Evolutionary conservation across 192 early-diverging fungal species (phyloP), one percentile per base, ranked within the genome.

Genomic region (Neocallimastix lanati): DNA sequence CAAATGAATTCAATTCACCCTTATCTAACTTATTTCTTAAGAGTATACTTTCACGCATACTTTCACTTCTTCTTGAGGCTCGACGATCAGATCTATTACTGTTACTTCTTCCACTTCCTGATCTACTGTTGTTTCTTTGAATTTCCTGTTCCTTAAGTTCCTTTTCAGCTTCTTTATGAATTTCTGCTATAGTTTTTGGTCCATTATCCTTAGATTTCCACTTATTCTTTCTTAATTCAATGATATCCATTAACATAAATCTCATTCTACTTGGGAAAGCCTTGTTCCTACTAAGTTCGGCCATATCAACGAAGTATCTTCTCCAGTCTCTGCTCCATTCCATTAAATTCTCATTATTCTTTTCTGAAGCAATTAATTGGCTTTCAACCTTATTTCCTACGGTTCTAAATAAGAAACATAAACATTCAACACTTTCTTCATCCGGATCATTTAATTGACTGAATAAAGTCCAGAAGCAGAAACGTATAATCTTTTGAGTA

Each of bases 351-450:
- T 67, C 9, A n/a, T 67, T 67, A 67, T n/a, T 25, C 25, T 67
- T 67, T 67, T 67, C 50, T 4, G 18, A 25, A 11, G 84, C 83
- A 81, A 98, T 93, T 89, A 99, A 91, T 79, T 90, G 86, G 28
- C 76, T 80, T 67, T 67, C 50, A n/a, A 67, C 50, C 78, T 90
- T 90, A 78, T 89, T 86, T 81, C 98, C 98, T 77, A 95, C 90
- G 11, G 96, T 98, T 16, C 88, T 92, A 78, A 99, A 82, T 76
- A 99, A 88, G 85, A 96, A 96, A 86, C 92, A 93, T 50, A 98
- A 86, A 79, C 92, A 93, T 87, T 99, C 98, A 29, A 91, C 89
- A 82, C 97, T 96, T 86, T 97, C 98, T 83, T 98, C 98, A 78
- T 95, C 96, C 29, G 96, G 93, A 50, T 91, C 84, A 80, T 87